Evolutionary conservation across 2,329 filamentous ascomycete species (phyloP).

Genomic region (Fusarium sterilihyphosum): DNA sequence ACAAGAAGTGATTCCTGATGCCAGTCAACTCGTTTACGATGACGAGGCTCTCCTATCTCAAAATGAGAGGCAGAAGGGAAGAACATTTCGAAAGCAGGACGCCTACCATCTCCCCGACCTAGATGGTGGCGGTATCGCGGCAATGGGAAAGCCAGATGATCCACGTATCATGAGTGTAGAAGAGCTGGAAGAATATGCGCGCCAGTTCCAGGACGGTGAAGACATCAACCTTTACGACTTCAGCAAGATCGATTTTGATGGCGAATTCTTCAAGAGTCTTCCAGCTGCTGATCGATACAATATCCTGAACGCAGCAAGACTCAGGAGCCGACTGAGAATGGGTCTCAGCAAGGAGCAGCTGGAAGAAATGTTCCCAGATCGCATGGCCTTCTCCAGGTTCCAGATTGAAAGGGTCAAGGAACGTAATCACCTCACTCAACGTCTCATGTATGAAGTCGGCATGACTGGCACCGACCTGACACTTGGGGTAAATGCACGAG

Average conservation of each 20-base stretch:
- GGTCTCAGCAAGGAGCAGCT: slow-evolving; percentile 96
- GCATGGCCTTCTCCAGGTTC: slow-evolving; percentile 96
- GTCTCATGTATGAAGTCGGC: slow-evolving; percentile 92
- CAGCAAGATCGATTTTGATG: slow-evolving; percentile 97
- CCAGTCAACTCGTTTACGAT: slow-evolving; percentile 81
- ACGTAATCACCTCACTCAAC: slow-evolving; percentile 92
- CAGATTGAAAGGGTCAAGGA: slow-evolving; percentile 95
- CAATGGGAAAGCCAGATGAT: slow-evolving; percentile 91
- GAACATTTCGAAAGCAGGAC: slow-evolving; percentile 90
- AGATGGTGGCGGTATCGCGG: slow-evolving; percentile 77
- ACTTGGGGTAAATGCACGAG: slow-evolving; percentile 70
- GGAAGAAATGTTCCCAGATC: slow-evolving; percentile 94
- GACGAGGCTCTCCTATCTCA: slow-evolving; percentile 87
- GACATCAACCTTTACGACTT: slow-evolving; percentile 95
- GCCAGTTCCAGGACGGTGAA: slow-evolving; percentile 90
- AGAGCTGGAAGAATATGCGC: slow-evolving; percentile 92
- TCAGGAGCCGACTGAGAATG: slow-evolving; percentile 92
- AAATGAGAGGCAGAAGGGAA: slow-evolving; percentile 76
- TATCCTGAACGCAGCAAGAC: slow-evolving; percentile 90
- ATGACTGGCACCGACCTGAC: slow-evolving; percentile 83
- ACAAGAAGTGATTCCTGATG: slow-evolving; percentile 74
- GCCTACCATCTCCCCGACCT: slow-evolving; percentile 94
- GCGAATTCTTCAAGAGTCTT: slow-evolving; percentile 92
- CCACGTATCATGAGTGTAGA: slow-evolving; percentile 96
- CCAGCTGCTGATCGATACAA: slow-evolving; percentile 94